phyloP scores from a whole-genome alignment of 139 green algal species.

The Haematococcus lacustris region DNA sequence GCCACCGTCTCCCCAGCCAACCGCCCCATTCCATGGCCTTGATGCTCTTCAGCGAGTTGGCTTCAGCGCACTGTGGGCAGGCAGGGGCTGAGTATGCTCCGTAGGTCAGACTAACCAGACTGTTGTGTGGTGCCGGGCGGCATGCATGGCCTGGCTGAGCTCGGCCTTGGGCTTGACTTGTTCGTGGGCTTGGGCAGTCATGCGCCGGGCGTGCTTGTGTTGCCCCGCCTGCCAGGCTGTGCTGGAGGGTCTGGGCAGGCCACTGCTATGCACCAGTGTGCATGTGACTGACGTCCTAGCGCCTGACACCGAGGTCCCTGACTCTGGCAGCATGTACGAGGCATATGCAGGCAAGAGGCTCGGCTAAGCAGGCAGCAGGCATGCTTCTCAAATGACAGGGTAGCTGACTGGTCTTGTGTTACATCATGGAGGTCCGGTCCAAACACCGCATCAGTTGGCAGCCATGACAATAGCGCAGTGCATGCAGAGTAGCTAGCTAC shows the following conservation, averaged over 20 bases:
- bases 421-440: not conserved
- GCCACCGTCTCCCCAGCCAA: no score
- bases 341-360: constrained; percentile 35
- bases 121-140: not conserved
- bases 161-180: not conserved
- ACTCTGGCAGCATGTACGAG: constrained; percentile 63
- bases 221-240: constrained; percentile 25
- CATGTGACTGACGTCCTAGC: constrained; percentile 41
- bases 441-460: not conserved
- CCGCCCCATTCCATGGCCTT: no score
- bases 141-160: not conserved
- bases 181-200: not conserved
- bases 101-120: not conserved
- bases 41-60: no score
- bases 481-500: no score
- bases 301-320: constrained; percentile 43
- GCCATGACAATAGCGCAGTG: not conserved
- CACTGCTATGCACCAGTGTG: constrained; percentile 68
- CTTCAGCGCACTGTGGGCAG: not conserved
- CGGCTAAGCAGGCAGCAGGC: not conserved
- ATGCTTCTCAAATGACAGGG: not conserved
- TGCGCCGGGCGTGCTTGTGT: not conserved
- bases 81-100: not conserved
- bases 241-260: constrained; percentile 48
- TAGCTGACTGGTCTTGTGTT: not conserved